Percentiles rank a stretch among this genome's conserved stretches.
phyloP scores from a whole-genome alignment of 306 rosid species.

The Quercus mongolica region DNA sequence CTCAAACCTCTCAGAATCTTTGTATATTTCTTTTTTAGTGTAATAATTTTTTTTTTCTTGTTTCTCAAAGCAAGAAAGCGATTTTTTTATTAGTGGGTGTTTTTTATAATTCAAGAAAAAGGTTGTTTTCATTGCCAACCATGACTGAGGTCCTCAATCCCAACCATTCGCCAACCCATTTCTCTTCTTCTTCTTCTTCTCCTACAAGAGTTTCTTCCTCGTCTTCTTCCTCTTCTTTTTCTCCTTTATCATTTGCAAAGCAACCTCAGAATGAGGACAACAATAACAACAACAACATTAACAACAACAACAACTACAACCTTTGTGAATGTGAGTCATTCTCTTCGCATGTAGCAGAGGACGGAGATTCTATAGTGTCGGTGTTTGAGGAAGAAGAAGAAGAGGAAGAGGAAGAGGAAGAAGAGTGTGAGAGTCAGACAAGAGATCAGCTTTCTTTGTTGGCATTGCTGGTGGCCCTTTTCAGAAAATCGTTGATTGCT shows the following conservation, averaged over 20 bases:
- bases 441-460: conserved; percentile 54
- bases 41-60: conserved; percentile 11
- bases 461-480: conserved; percentile 50
- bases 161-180: conserved; percentile 48
- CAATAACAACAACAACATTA: neutral
- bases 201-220: conserved; percentile 34
- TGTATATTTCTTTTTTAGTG: neutral
- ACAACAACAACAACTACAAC: neutral
- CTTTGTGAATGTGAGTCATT: conserved; percentile 18
- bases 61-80: conserved; percentile 14
- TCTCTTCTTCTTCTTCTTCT: conserved; percentile 31
- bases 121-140: conserved; percentile 60
- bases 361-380: conserved; percentile 18
- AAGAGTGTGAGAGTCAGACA: conserved; percentile 15
- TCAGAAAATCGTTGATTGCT: conserved; percentile 54
- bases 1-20: neutral
- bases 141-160: conserved; percentile 69
- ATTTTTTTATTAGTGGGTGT: neutral
- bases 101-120: conserved; percentile 35
- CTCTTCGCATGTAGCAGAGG: conserved; percentile 24
- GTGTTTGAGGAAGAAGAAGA: conserved; percentile 26
- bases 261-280: conserved; percentile 30
- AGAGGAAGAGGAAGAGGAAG: conserved; percentile 9
- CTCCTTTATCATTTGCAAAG: conserved; percentile 9
- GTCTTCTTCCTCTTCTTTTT: conserved; percentile 28